Base-by-base conservation (phyloP, 768 basidiomycete genomes). In the Lactarius deliciosus region DNA sequence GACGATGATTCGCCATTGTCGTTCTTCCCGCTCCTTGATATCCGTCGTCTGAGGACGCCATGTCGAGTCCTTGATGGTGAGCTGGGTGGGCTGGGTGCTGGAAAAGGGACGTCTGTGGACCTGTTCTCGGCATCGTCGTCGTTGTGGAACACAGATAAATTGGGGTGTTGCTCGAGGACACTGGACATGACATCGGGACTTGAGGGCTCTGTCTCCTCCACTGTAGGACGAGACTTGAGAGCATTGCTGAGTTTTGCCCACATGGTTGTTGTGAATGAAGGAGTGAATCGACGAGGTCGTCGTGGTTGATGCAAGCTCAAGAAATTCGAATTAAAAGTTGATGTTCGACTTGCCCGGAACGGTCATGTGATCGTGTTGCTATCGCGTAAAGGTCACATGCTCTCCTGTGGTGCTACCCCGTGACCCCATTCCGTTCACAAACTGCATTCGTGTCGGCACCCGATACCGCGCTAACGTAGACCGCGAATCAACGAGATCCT, bases 41-140 rank as follows among this genome's bases (percentile, higher is more conserved):
- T 61, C 34, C 70, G 65, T 47, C 70, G 65, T 47, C 69, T 69
- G 47, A 71, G 66, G 41, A 71, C 36, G 13, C 70, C 63, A 38
- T 56, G 57, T 30, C 70, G 68, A 47, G 60, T 61, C 57, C 55
- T 69, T 64, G 70, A 69, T 6, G 68, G 68, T 2, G 70, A 71
- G n/a, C 57, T 32, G 1, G 70, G 70, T 1, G 70, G 70, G 15
- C 63, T 71, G 22, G 70, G 68, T 30, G 43, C 63, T 20, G 68
- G 68, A 41, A 67, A 60, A 11, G 70, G 65, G 30, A 64, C 62
- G 47, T 71, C 70, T 58, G 56, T 11, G 9, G 61, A 45, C 15
- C 15, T 62, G 38, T 62, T 61, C 38, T 64, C 61, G 38, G 62
- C n/a, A 20, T 69, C 60, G 20, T 66, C 61, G 32, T 63, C 43